Evolutionary conservation across 2,329 filamentous ascomycete genomes (phyloP).

Genomic region (Dactylellina parvicollis): DNA sequence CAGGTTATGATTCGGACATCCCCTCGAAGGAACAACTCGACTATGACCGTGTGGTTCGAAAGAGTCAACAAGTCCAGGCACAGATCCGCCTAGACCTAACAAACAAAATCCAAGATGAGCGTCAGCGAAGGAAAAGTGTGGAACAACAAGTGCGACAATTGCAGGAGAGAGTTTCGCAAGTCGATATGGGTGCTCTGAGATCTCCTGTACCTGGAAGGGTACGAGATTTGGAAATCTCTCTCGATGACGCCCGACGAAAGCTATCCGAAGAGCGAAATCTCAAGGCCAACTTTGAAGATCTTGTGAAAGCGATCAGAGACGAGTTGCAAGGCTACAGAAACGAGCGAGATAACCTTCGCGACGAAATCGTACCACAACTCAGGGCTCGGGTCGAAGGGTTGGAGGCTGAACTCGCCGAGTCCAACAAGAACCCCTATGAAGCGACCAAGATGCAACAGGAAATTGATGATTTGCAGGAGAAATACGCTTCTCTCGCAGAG

Average conservation of each 20-base stretch:
- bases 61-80: constrained; percentile 89
- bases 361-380: constrained; percentile 84
- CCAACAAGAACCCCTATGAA: constrained; percentile 79
- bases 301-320: constrained; percentile 81
- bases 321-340: constrained; percentile 85
- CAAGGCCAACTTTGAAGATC: constrained; percentile 93
- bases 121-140: constrained; percentile 76
- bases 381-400: constrained; percentile 79
- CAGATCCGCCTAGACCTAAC: constrained; percentile 85
- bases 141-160: constrained; percentile 86
- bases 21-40: constrained; percentile 69
- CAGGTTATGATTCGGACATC: constrained; percentile 60
- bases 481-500: constrained; percentile 69
- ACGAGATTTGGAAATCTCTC: constrained; percentile 78
- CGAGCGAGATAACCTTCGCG: constrained; percentile 89
- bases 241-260: constrained; percentile 84
- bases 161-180: constrained; percentile 68
- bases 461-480: constrained; percentile 73
- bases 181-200: constrained; percentile 65
- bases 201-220: constrained; percentile 70
- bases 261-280: constrained; percentile 84
- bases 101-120: constrained; percentile 86
- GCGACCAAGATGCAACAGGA: constrained; percentile 88
- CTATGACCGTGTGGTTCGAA: constrained; percentile 81
- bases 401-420: constrained; percentile 76